Evolutionary conservation across 2,329 filamentous ascomycete species (phyloP).

Genomic region (Fusarium circinatum): DNA sequence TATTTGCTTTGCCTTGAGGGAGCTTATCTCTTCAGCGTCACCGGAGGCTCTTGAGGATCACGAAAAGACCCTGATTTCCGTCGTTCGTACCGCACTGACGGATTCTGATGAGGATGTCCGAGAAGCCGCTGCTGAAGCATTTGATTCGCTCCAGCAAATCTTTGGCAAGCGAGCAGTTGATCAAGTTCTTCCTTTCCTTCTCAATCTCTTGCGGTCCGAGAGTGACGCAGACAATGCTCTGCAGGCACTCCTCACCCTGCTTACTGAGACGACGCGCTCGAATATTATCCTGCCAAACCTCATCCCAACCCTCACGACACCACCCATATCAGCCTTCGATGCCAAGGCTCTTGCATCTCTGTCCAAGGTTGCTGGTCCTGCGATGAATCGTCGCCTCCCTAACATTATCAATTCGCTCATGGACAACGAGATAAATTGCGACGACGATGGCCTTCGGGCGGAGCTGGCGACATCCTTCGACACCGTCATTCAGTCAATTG

Average conservation of each 20-base stretch:
- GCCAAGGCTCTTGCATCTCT: conserved; percentile 92
- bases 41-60: conserved; percentile 91
- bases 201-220: conserved; percentile 87
- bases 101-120: conserved; percentile 90
- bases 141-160: conserved; percentile 93
- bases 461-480: conserved; percentile 88
- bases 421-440: conserved; percentile 85
- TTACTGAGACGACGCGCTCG: conserved; percentile 91
- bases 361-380: conserved; percentile 87
- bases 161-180: conserved; percentile 95
- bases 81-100: conserved; percentile 90
- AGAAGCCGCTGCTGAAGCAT: conserved; percentile 96
- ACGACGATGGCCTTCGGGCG: conserved; percentile 75
- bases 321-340: conserved; percentile 94
- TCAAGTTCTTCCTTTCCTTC: conserved; percentile 91
- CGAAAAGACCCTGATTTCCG: conserved; percentile 93
- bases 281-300: conserved; percentile 98
- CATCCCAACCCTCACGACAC: conserved; percentile 89
- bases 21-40: conserved; percentile 90
- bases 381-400: conserved; percentile 90
- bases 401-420: conserved; percentile 93
- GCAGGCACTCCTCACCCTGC: conserved; percentile 88
- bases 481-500: conserved; percentile 88
- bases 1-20: conserved; percentile 94
- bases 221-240: conserved; percentile 91